These are phyloP conservation scores for Psilocybe mexicana DNA, from an alignment of 1,284 basidiomycete genomes.

Conservation along the genomic window DNA sequence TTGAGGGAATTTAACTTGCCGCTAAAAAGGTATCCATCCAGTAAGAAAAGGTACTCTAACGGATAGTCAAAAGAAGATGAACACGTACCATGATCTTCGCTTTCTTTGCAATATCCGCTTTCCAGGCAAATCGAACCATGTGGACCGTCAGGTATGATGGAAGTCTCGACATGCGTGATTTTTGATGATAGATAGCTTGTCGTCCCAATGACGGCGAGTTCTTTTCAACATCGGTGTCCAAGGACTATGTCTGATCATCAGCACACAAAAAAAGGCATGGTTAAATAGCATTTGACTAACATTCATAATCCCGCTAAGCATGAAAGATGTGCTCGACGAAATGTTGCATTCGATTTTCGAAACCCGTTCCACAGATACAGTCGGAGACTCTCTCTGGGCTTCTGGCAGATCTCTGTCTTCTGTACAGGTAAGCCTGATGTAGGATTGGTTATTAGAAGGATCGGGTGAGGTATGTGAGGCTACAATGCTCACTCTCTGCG, in stretches of 20 bases:
- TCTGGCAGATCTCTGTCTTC: constrained; percentile 59
- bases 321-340: constrained; percentile 81
- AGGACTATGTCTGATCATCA: constrained; percentile 50
- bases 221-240: constrained; percentile 89
- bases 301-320: constrained; percentile 85
- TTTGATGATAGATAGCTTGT: constrained; percentile 83
- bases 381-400: constrained; percentile 62
- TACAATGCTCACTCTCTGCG: constrained; percentile 68
- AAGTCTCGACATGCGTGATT: constrained; percentile 80
- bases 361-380: constrained; percentile 70
- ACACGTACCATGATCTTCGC: constrained; percentile 83
- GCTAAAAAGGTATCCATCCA: constrained; percentile 41
- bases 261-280: neutral
- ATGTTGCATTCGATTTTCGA: constrained; percentile 96
- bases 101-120: constrained; percentile 88
- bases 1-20: constrained; percentile 91
- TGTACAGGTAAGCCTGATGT: constrained; percentile 65
- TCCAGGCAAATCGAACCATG: constrained; percentile 97
- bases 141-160: constrained; percentile 87
- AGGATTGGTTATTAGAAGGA: neutral
- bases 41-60: neutral
- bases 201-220: constrained; percentile 78
- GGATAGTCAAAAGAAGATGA: neutral
- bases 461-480: neutral
- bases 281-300: constrained; percentile 43